These are phyloP conservation scores for Microbotryum lychnidis-dioicae DNA, from an alignment of 1,284 basidiomycete genomes.

Conservation along the genomic window DNA sequence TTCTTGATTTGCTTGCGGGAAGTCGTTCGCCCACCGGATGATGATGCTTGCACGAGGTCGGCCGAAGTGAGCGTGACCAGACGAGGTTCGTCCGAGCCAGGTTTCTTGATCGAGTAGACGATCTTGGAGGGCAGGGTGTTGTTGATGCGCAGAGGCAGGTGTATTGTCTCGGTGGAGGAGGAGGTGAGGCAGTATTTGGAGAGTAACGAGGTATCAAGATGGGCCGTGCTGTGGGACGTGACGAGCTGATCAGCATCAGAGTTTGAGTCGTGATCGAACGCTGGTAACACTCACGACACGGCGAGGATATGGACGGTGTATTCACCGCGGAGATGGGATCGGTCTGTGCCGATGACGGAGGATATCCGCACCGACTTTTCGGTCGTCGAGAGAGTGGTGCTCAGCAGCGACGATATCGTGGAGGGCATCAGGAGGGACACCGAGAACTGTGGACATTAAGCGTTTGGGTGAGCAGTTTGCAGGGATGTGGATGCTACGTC, in stretches of 20 bases:
- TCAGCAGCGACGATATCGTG: slow-evolving; percentile 45
- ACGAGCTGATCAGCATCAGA: slow-evolving; percentile 2
- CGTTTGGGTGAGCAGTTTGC: slow-evolving; percentile 9
- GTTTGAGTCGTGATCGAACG: background rate
- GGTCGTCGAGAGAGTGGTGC: slow-evolving; percentile 41
- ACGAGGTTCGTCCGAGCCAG: slow-evolving; percentile 28
- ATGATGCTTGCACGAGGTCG: slow-evolving; percentile 3
- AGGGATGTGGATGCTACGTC: background rate
- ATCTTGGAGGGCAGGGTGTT: slow-evolving; percentile 72
- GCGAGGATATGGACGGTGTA: slow-evolving; percentile 85
- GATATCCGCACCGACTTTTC: slow-evolving; percentile 41
- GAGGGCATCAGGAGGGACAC: slow-evolving; percentile 28
- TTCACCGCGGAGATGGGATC: slow-evolving; percentile 65
- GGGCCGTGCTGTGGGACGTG: slow-evolving; percentile 54
- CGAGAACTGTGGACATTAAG: slow-evolving; percentile 42
- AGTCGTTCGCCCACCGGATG: too few species aligned
- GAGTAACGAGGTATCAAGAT: slow-evolving; percentile 60
- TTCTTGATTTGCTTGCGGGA: too few species aligned
- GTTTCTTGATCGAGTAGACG: slow-evolving; percentile 51
- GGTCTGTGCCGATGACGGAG: slow-evolving; percentile 39
- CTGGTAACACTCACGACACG: slow-evolving; percentile 41
- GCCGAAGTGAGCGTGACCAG: background rate
- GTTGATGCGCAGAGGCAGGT: slow-evolving; percentile 77
- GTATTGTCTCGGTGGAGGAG: slow-evolving; percentile 41
- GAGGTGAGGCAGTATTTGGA: slow-evolving; percentile 58